phyloP scores from a whole-genome alignment of 1,284 basidiomycete species.

The Trichosporon ovoides region DNA sequence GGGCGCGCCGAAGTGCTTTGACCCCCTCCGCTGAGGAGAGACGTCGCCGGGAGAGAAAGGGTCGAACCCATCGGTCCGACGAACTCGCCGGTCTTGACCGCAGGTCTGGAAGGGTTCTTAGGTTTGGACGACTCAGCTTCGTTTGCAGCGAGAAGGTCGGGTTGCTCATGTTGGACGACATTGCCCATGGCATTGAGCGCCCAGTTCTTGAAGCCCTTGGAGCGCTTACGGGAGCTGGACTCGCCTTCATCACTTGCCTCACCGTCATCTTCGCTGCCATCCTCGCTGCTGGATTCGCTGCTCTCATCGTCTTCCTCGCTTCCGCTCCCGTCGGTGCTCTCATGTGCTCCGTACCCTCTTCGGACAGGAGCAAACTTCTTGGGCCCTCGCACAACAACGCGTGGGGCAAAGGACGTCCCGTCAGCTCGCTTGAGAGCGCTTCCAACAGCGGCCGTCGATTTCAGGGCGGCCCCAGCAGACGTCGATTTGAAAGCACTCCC shows the following conservation, averaged over 20 bases:
- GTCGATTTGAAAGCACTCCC: background rate
- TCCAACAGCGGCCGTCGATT: background rate
- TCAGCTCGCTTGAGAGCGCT: slow-evolving; percentile 22
- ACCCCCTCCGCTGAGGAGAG: slow-evolving; percentile 31
- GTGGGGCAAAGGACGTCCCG: slow-evolving; percentile 28
- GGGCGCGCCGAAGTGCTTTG: slow-evolving; percentile 52
- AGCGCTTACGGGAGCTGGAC: slow-evolving; percentile 34
- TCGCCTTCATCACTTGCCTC: slow-evolving; percentile 20
- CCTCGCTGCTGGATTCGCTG: slow-evolving; percentile 14
- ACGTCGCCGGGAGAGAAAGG: slow-evolving; percentile 38
- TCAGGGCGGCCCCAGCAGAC: background rate
- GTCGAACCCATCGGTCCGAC: slow-evolving; percentile 47
- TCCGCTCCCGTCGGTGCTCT: slow-evolving; percentile 22
- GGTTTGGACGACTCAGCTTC: slow-evolving; percentile 13
- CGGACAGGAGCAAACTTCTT: slow-evolving; percentile 24
- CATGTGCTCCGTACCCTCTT: slow-evolving; percentile 17
- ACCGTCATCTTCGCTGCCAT: slow-evolving; percentile 25
- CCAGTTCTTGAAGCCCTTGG: slow-evolving; percentile 73
- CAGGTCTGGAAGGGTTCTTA: slow-evolving; percentile 17
- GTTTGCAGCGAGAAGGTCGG: slow-evolving; percentile 24
- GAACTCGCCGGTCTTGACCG: slow-evolving; percentile 28
- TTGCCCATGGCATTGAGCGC: slow-evolving; percentile 61
- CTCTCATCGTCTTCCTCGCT: slow-evolving; percentile 17
- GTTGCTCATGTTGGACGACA: background rate
- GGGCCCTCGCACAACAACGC: slow-evolving; percentile 27